These are phyloP conservation scores for Trypanosoma melophagium DNA, from an alignment of 208 protist species.

Conservation along the genomic window DNA sequence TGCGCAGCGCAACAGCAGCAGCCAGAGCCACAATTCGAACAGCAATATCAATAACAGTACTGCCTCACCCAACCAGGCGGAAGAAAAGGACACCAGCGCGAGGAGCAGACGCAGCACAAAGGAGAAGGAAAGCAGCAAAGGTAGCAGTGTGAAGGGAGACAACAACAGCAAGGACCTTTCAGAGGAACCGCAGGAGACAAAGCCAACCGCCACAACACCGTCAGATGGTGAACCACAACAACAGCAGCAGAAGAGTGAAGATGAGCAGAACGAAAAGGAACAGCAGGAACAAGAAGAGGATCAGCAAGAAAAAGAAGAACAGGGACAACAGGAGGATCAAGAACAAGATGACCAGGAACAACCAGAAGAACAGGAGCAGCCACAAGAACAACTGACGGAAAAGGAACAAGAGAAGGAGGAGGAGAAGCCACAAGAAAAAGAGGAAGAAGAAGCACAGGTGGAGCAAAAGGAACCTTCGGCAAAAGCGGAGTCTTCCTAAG, in stretches of 20 bases:
- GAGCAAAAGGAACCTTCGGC: too few species aligned
- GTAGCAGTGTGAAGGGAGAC: constrained; percentile 25
- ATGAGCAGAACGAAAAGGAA: neutral
- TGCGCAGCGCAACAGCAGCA: constrained; percentile 17
- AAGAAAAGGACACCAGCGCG: constrained; percentile 14
- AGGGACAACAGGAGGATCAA: neutral
- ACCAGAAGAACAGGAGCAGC: neutral
- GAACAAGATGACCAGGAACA: neutral
- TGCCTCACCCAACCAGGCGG: neutral
- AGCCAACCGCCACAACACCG: neutral
- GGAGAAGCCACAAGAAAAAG: too few species aligned
- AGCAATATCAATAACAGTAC: constrained; percentile 6
- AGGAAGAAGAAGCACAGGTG: too few species aligned
- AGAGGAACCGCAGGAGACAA: constrained; percentile 11
- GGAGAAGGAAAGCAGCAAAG: constrained; percentile 22
- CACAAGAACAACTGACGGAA: neutral
- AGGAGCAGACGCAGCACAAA: constrained; percentile 3
- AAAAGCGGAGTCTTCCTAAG: too few species aligned
- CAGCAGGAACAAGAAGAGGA: neutral
- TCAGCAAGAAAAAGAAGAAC: neutral
- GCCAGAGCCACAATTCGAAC: constrained; percentile 13
- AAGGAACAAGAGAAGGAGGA: too few species aligned
- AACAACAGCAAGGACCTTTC: constrained; percentile 11
- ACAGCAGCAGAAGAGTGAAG: neutral
- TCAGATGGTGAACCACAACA: neutral